Evolutionary conservation across 495 filamentous ascomycete species (phyloP).

Genomic region (Xylaria venustula): DNA sequence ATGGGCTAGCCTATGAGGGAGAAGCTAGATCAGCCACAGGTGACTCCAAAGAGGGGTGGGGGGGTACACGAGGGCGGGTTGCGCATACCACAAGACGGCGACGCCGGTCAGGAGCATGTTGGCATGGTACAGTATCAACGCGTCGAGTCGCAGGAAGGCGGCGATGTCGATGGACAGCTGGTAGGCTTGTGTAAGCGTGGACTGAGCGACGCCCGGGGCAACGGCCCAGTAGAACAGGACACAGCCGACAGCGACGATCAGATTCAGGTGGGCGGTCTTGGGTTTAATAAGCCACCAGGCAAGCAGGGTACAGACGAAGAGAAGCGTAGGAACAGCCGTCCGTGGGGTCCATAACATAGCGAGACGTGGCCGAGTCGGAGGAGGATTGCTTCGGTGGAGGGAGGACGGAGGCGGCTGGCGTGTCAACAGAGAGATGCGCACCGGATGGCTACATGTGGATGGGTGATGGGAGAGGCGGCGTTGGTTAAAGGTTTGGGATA

Average conservation of each 20-base stretch:
- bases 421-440: constrained; percentile 2
- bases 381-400: not conserved
- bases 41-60: not conserved
- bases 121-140: constrained; percentile 38
- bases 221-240: constrained; percentile 47
- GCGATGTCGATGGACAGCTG: constrained; percentile 31
- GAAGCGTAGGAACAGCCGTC: constrained; percentile 47
- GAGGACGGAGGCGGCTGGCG: not conserved
- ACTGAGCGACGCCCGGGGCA: constrained; percentile 42
- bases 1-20: constrained; percentile 27
- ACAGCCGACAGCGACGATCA: constrained; percentile 45
- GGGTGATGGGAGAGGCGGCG: not conserved
- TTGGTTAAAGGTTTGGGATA: not conserved
- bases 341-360: constrained; percentile 53
- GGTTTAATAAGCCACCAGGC: constrained; percentile 50
- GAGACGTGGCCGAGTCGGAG: constrained; percentile 33
- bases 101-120: constrained; percentile 47
- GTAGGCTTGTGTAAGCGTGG: constrained; percentile 36
- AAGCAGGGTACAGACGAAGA: constrained; percentile 49
- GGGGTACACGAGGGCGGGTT: not conserved
- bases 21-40: not conserved
- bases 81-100: constrained; percentile 43
- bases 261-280: constrained; percentile 44
- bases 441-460: constrained; percentile 5
- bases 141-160: constrained; percentile 36